Evolutionary conservation across 768 basidiomycete genomes (phyloP).

Genomic region (Podaxis sp.): DNA sequence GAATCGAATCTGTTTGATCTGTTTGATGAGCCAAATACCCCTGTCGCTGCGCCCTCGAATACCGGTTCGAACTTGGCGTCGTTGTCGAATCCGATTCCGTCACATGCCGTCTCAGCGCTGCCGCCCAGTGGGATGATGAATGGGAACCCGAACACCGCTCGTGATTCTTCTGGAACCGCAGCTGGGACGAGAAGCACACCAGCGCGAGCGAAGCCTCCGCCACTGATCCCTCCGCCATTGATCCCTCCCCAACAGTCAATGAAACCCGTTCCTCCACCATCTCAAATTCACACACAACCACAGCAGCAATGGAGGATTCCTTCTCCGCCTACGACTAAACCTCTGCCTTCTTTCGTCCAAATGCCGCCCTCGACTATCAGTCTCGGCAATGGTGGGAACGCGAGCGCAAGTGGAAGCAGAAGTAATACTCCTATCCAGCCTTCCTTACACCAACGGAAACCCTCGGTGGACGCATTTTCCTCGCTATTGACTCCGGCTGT

Average conservation of each 20-base stretch:
- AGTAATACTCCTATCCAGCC: slow-evolving; percentile 4
- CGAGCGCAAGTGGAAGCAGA: neutral
- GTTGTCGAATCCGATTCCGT: neutral
- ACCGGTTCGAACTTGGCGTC: neutral
- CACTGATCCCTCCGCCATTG: slow-evolving; percentile 1
- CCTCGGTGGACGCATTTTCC: slow-evolving; percentile 19
- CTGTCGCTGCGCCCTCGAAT: neutral
- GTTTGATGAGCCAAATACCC: neutral
- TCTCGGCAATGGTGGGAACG: neutral
- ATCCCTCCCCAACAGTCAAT: slow-evolving; percentile 2
- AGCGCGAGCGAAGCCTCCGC: slow-evolving; percentile 15
- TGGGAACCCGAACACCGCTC: neutral
- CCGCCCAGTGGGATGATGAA: neutral
- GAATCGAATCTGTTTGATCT: slow-evolving; percentile 6
- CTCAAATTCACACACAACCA: slow-evolving; percentile 14
- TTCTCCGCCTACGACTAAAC: slow-evolving; percentile 7
- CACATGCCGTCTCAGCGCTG: neutral
- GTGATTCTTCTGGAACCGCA: neutral
- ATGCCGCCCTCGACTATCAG: neutral
- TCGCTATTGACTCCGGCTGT: slow-evolving; percentile 44
- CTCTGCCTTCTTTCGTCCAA: neutral
- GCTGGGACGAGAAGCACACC: slow-evolving; percentile 10
- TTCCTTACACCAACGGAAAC: slow-evolving; percentile 17
- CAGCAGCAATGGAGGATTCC: slow-evolving; percentile 10
- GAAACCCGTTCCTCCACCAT: slow-evolving; percentile 16